phyloP scores from a whole-genome alignment of 192 early-diverging fungal genomes.

The Geranomyces michiganensis region DNA sequence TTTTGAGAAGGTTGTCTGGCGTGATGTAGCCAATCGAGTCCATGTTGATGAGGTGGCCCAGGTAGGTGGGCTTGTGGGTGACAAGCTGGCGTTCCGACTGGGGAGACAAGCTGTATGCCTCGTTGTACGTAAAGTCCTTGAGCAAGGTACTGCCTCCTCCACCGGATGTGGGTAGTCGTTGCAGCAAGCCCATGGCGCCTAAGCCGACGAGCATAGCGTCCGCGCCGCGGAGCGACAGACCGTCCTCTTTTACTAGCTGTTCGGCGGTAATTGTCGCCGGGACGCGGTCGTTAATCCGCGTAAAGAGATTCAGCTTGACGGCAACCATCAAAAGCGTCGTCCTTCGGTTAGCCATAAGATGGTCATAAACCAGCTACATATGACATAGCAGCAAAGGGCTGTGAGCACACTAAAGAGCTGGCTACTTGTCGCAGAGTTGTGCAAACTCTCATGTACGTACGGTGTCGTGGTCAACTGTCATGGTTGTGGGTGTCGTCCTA shows the following conservation, averaged over 20 bases:
- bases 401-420: too few species aligned
- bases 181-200: not conserved
- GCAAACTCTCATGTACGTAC: too few species aligned
- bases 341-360: conserved; percentile 2
- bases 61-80: not conserved
- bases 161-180: not conserved
- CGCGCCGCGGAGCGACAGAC: not conserved
- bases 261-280: not conserved
- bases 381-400: too few species aligned
- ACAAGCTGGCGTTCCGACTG: conserved; percentile 7
- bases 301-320: conserved; percentile 2
- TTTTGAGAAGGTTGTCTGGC: not conserved
- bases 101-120: not conserved
- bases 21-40: not conserved
- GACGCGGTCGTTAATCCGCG: not conserved
- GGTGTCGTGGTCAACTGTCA: too few species aligned
- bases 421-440: too few species aligned
- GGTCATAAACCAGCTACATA: conserved; percentile 1
- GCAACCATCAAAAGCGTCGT: conserved; percentile 3
- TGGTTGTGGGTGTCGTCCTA: too few species aligned
- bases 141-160: not conserved
- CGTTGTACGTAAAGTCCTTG: not conserved
- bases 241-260: not conserved
- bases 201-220: conserved; percentile 5
- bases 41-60: conserved; percentile 10